Conservation (phyloP, 2,329 filamentous ascomycete genomes). For the Clathrospora elynae region DNA sequence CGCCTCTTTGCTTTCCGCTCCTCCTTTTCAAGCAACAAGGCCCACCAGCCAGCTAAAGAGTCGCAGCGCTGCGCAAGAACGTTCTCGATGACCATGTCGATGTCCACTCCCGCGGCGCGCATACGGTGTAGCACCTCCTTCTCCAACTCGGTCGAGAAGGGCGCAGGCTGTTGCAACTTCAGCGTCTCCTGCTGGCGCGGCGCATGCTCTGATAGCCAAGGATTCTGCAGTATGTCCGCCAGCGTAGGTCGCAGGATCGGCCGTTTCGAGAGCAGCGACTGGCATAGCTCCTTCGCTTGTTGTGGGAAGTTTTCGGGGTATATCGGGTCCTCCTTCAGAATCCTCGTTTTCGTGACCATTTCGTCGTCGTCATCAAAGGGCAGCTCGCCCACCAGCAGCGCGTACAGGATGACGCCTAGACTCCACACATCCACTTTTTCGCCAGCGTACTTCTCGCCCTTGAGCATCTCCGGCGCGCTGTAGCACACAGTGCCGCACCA, state of each 20-base stretch:
- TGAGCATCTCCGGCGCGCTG: slow-evolving; percentile 97
- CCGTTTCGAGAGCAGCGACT: slow-evolving; percentile 83
- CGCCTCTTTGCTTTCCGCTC: slow-evolving; percentile 79
- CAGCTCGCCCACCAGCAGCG: slow-evolving; percentile 79
- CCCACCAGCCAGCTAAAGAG: slow-evolving; percentile 93
- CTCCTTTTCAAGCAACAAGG: slow-evolving; percentile 90
- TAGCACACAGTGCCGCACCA: slow-evolving; percentile 99
- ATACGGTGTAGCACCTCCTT: slow-evolving; percentile 91
- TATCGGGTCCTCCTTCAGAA: slow-evolving; percentile 81
- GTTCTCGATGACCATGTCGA: slow-evolving; percentile 92
- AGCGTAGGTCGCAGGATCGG: slow-evolving; percentile 81
- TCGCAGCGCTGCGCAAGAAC: slow-evolving; percentile 90
- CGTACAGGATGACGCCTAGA: slow-evolving; percentile 82
- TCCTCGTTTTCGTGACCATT: slow-evolving; percentile 79
- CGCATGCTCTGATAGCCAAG: slow-evolving; percentile 86
- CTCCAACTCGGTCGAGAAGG: slow-evolving; percentile 84
- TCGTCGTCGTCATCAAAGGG: slow-evolving; percentile 98
- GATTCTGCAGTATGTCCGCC: slow-evolving; percentile 82
- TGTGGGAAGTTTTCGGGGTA: slow-evolving; percentile 80
- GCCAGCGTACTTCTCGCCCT: slow-evolving; percentile 95
- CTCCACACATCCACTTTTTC: slow-evolving; percentile 99
- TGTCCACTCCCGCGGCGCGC: slow-evolving; percentile 90
- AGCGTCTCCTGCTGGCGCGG: slow-evolving; percentile 88
- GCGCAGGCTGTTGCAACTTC: slow-evolving; percentile 76
- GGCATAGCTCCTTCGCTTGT: slow-evolving; percentile 78